These are phyloP conservation scores for Vigna nakashimae DNA, from an alignment of 306 rosid genomes.

Conservation along the genomic window DNA sequence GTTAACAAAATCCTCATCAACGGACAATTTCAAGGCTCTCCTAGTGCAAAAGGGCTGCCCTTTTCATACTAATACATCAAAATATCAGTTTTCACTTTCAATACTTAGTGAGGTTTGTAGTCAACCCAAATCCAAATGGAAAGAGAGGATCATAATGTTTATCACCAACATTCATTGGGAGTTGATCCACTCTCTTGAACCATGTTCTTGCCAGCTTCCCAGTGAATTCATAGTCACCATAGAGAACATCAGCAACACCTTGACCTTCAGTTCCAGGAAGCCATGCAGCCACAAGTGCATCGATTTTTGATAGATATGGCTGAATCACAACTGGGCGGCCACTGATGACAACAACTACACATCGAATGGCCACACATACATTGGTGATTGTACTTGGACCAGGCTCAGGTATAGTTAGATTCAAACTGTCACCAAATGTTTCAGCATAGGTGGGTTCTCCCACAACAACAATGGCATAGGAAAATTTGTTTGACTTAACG, in stretches of 20 bases:
- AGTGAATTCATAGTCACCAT: slow-evolving; percentile 44
- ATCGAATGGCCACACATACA: slow-evolving; percentile 68
- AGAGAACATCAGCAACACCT: slow-evolving; percentile 48
- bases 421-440: slow-evolving; percentile 78
- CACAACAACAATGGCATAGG: slow-evolving; percentile 76
- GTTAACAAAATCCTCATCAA: background rate
- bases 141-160: slow-evolving; percentile 47
- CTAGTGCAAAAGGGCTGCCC: background rate
- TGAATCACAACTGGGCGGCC: slow-evolving; percentile 92
- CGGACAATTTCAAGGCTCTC: slow-evolving; percentile 13
- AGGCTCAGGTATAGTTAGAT: slow-evolving; percentile 72
- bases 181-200: slow-evolving; percentile 48
- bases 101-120: slow-evolving; percentile 31
- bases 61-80: background rate
- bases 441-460: slow-evolving; percentile 95
- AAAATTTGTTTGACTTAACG: slow-evolving; percentile 68
- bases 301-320: slow-evolving; percentile 67
- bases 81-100: slow-evolving; percentile 30
- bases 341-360: slow-evolving; percentile 73
- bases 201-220: slow-evolving; percentile 49
- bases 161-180: slow-evolving; percentile 56
- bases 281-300: slow-evolving; percentile 95
- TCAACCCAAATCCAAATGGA: slow-evolving; percentile 49
- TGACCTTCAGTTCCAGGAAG: slow-evolving; percentile 81
- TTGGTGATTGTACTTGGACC: slow-evolving; percentile 77